Base-by-base conservation (phyloP, 2,329 filamentous ascomycete species). In the Fusarium verticillioides region DNA sequence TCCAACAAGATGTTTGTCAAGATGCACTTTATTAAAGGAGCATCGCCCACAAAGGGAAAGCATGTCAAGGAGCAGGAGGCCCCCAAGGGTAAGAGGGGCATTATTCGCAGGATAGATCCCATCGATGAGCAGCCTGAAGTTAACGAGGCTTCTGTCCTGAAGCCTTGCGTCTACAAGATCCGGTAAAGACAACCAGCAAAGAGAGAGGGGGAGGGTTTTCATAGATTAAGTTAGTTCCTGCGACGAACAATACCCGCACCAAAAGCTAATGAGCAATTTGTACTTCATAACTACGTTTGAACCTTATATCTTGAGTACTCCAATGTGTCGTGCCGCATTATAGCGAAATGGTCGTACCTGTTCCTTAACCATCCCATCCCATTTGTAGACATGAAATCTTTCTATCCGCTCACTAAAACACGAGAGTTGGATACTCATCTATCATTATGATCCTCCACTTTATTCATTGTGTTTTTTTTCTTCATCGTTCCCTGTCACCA, bases 1-100 rank as follows among this genome's bases (percentile, higher is more conserved):
- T 89, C 88, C 63, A 99, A 99, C 84, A 97, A 93, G 84, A 99
- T 99, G 96, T 99, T 99, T 85, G 96, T 98, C 75, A 94, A 93
- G 84, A 96, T 99, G 94, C 91, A 93, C 77, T 99, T 99, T 82
- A 86, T 95, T 77, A 99, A 98, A 85, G 90, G 88, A n/a, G 90
- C 90, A 26, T 85, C 90, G 49, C 93, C 95, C 1, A 87, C 87
- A 5, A 92, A 91, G 80, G 95, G 95, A 30, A 97, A 97, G 84
- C 90, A 92, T 73, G 89, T 86, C 19, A 86, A 83, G 60, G 79
- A 82, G 19, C 72, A 90, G 77, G 92, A 91, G 23, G 90, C 92
- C 82, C 87, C 79, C 46, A 85, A 81, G 78, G 85, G 85, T 73
- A 86, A 83, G 77, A 85, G 83, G 75, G 84, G 91, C 65, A 90